A percentile compares a stretch with the other conserved stretches of the same genome.
These are phyloP conservation scores for Exidia glandulosa DNA, from an alignment of 768 basidiomycete genomes.

Conservation along the genomic window DNA sequence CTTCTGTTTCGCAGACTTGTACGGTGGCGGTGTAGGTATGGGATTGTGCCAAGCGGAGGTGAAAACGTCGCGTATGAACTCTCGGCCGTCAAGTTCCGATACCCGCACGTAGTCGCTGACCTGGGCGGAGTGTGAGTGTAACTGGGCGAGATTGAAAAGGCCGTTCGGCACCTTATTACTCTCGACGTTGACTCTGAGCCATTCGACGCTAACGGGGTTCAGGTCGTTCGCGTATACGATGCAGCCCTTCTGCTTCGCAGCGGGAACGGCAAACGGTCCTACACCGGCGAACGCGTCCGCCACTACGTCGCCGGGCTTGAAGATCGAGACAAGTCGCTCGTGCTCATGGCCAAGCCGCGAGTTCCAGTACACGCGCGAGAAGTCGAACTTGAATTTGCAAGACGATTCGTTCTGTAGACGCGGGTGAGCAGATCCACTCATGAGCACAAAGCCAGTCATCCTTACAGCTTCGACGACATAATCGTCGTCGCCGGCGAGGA, in stretches of 20 bases:
- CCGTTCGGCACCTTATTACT: conserved; percentile 58
- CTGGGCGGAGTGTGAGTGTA: conserved; percentile 27
- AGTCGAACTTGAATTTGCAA: conserved; percentile 88
- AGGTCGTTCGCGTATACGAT: conserved; percentile 88
- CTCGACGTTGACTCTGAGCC: conserved; percentile 57
- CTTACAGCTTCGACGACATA: conserved; percentile 80
- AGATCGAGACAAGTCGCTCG: conserved; percentile 64
- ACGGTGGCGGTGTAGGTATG: conserved; percentile 45
- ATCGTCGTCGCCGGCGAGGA: conserved; percentile 83
- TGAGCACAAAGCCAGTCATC: neutral
- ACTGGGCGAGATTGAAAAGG: neutral
- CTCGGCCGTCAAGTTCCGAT: conserved; percentile 74
- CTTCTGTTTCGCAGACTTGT: conserved; percentile 29
- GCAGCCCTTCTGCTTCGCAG: conserved; percentile 79
- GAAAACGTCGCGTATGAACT: conserved; percentile 63
- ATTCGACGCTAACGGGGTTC: conserved; percentile 80
- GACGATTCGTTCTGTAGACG: conserved; percentile 60
- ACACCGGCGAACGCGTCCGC: conserved; percentile 97
- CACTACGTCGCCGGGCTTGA: conserved; percentile 61
- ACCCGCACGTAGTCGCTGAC: conserved; percentile 59
- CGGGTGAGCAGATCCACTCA: neutral
- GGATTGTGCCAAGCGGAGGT: conserved; percentile 48
- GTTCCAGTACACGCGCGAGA: conserved; percentile 96
- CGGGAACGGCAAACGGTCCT: conserved; percentile 90
- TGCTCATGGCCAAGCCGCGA: conserved; percentile 90